Conservation (phyloP, 805 yeast species). For the Kodamaea neixiangensis region DNA sequence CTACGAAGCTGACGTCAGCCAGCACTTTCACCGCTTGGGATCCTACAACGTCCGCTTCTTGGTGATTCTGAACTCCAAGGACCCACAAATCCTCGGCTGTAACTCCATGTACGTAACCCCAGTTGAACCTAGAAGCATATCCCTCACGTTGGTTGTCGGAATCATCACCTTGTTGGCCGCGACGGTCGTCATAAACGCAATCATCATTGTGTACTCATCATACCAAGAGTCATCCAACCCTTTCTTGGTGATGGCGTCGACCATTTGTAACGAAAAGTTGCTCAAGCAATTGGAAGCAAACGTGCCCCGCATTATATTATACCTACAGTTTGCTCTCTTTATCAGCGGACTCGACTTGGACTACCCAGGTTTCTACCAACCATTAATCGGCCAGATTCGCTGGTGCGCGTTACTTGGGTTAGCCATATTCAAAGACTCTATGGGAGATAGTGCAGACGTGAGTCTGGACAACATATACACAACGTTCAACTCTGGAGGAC, state of each 20-base stretch:
- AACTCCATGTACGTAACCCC: conserved; percentile 51
- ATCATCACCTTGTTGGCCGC: conserved; percentile 40
- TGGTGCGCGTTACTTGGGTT: conserved; percentile 59
- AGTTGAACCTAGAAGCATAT: conserved; percentile 30
- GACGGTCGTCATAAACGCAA: conserved; percentile 41
- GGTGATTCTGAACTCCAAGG: conserved; percentile 40
- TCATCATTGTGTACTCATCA: conserved; percentile 51
- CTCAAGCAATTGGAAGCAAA: conserved; percentile 59
- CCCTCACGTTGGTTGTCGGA: conserved; percentile 37
- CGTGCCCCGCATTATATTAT: conserved; percentile 47
- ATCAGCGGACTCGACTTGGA: conserved; percentile 53
- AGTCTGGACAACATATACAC: conserved; percentile 40
- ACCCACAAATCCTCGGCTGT: conserved; percentile 45
- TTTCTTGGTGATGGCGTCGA: conserved; percentile 52
- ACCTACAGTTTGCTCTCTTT: conserved; percentile 61
- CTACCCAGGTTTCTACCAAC: conserved; percentile 67
- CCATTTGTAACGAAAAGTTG: conserved; percentile 59
- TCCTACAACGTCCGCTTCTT: conserved; percentile 46
- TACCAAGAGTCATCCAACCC: conserved; percentile 60
- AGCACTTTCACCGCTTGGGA: conserved; percentile 44
- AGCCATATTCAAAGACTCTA: conserved; percentile 17
- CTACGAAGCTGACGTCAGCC: conserved; percentile 41
- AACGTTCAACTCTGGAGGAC: conserved; percentile 43
- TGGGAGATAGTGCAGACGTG: neutral
- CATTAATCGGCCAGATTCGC: conserved; percentile 48